Base-by-base conservation (phyloP, 352 stramenopile species). In the Globisporangium parvum region DNA sequence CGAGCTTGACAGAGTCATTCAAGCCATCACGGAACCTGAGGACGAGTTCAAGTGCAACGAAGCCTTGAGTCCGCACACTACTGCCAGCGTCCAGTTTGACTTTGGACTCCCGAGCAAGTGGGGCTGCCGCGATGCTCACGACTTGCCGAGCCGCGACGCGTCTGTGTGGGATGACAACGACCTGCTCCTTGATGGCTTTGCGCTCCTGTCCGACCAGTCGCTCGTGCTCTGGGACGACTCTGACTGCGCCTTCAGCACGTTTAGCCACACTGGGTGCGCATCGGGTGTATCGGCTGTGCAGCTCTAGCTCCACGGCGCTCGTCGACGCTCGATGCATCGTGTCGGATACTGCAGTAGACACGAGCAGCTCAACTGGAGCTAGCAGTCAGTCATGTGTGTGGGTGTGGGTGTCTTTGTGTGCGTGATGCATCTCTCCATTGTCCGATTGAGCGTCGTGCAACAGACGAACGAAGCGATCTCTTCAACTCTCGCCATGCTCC, bases 51-150 rank as follows among this genome's bases (percentile, higher is more conserved):
- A 47, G 26, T 54, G 57, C 57, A 58, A 28, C 1, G 57, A 63
- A 24, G 5, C 37, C 2, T 37, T 58, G 44, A 63, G 41, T 3
- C 40, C 42, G 6, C 50, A 41, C 11, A 21, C 57, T 9, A 35
- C 20, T 24, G 40, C 14, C 28, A 33, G 21, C 3, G 33, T 47
- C 11, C 49, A 58, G 1, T 69, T 86, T 33, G 73, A 88, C 57
- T 86, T 85, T 54, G 77, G 75, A 24, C 57, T 73, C 3, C 73
- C 75, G 20, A 86, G 71, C 48, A 60, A 65, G 50, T 81, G 75
- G 73, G 45, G 73, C 44, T 20, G 46, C 31, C 65, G 80, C 52
- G 67, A 72, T 8, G 28, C 41, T 35, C 80, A 77, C 23, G 59
- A 70, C 20, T 18, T 57, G 44, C 44, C 65, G 47, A 59, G 46